A percentile compares a stretch with the other conserved stretches of the same genome.
phyloP scores from a whole-genome alignment of 805 yeast species.

The Yamadazyma endophytica region DNA sequence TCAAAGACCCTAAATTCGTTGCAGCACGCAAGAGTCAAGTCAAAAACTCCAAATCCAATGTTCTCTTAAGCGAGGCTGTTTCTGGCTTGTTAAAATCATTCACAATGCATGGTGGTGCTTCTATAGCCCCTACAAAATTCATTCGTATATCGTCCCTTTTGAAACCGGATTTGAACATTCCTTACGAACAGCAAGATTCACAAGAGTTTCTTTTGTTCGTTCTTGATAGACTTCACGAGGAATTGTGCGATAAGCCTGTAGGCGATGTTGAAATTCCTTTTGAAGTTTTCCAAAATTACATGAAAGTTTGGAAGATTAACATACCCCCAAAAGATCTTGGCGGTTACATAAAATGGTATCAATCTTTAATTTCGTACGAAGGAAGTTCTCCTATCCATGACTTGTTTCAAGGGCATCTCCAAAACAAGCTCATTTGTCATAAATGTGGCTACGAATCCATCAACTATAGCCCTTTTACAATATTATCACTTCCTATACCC shows the following conservation, averaged over 20 bases:
- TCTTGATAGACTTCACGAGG: conserved; percentile 67
- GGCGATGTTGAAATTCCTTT: conserved; percentile 16
- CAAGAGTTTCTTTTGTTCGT: conserved; percentile 69
- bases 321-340: conserved; percentile 30
- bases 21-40: conserved; percentile 17
- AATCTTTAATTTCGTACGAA: conserved; percentile 44
- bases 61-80: conserved; percentile 46
- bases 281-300: conserved; percentile 21
- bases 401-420: conserved; percentile 70
- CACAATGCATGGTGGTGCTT: conserved; percentile 52
- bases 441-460: conserved; percentile 59
- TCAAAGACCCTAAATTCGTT: conserved; percentile 29
- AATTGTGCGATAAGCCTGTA: conserved; percentile 34
- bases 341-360: conserved; percentile 63
- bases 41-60: conserved; percentile 15
- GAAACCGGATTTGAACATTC: conserved; percentile 66
- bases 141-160: conserved; percentile 46
- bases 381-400: conserved; percentile 67
- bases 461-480: conserved; percentile 59
- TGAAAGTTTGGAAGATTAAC: conserved; percentile 28
- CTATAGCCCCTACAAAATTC: conserved; percentile 64
- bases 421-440: conserved; percentile 58
- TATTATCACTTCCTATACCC: conserved; percentile 62
- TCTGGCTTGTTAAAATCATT: conserved; percentile 55
- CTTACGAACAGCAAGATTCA: conserved; percentile 77